Percentiles rank a stretch among this genome's conserved stretches.
Conservation (phyloP, 164 flowering plant genomes). For the Umbilicus rupestris region DNA sequence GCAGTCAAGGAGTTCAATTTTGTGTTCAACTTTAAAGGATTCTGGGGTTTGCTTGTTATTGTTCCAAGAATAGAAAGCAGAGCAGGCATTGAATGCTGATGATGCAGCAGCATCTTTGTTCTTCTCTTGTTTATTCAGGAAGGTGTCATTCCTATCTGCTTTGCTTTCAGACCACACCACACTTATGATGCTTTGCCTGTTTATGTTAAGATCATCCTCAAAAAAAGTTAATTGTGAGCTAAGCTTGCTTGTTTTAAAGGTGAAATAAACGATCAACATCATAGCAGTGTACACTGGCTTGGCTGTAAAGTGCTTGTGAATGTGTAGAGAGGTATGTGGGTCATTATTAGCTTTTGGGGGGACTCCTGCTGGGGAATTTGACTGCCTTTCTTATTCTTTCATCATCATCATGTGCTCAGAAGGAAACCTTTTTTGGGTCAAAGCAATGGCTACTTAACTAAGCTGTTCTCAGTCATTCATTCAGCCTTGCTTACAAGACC, state of each 20-base stretch:
- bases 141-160: too few species aligned
- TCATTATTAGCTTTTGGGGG: not conserved
- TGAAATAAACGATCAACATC: not conserved
- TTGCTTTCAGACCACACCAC: not conserved
- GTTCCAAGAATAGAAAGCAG: too few species aligned
- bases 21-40: too few species aligned
- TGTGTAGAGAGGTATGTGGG: not conserved
- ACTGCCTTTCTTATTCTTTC: not conserved
- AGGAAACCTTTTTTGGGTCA: too few species aligned
- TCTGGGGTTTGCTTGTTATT: too few species aligned
- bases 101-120: too few species aligned
- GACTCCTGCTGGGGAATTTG: not conserved
- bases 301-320: not conserved
- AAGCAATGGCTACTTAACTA: too few species aligned
- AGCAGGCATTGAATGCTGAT: too few species aligned
- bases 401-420: too few species aligned
- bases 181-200: not conserved
- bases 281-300: not conserved
- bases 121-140: too few species aligned
- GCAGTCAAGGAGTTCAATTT: too few species aligned
- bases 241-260: not conserved
- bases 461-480: not conserved
- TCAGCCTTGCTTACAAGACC: not conserved
- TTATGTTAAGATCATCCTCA: not conserved
- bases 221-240: not conserved